Conservation (phyloP, 257 asterid species). For the Pogostemon cablin region DNA sequence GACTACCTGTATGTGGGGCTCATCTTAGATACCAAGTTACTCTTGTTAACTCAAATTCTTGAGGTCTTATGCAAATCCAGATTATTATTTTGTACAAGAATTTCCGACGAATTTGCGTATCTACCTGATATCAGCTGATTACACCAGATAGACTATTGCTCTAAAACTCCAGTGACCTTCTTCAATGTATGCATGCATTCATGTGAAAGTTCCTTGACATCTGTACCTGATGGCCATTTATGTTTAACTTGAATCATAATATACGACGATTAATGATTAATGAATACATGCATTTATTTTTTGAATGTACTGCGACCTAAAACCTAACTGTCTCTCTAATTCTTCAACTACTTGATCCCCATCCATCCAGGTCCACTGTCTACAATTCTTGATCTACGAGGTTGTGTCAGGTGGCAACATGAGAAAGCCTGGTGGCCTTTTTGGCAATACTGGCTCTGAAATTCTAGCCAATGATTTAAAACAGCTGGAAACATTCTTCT, state of each 20-base stretch:
- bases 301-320: conserved; percentile 12
- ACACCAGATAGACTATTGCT: background rate
- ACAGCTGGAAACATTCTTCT: conserved; percentile 94
- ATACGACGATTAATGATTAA: background rate
- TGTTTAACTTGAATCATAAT: too few species aligned
- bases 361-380: conserved; percentile 79
- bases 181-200: too few species aligned
- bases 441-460: conserved; percentile 93
- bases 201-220: too few species aligned
- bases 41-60: conserved; percentile 11
- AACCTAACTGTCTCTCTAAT: conserved; percentile 27
- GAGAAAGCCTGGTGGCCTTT: conserved; percentile 98
- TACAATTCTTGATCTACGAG: conserved; percentile 97
- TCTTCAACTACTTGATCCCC: conserved; percentile 5
- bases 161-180: too few species aligned
- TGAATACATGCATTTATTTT: background rate
- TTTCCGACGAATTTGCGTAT: background rate
- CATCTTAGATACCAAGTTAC: background rate
- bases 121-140: too few species aligned
- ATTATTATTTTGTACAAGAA: background rate
- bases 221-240: too few species aligned
- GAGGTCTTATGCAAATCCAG: background rate
- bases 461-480: conserved; percentile 91
- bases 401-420: conserved; percentile 98
- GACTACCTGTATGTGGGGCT: background rate